Percentiles rank a stretch among this genome's conserved stretches.
Evolutionary conservation across 2,329 filamentous ascomycete species (phyloP).

Genomic region (Pseudogymnoascus sp.): DNA sequence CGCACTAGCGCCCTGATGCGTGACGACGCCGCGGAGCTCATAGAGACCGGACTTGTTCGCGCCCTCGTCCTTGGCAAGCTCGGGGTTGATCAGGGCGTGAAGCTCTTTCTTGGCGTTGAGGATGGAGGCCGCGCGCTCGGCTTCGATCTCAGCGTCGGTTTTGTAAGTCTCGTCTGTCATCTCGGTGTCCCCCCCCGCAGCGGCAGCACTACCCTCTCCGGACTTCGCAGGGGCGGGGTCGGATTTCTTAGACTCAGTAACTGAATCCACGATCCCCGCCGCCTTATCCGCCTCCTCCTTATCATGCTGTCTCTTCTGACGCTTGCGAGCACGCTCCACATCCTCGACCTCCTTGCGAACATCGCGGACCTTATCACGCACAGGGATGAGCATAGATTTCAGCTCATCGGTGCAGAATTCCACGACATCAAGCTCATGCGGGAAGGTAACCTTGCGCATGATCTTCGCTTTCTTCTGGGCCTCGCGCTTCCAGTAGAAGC

Average conservation of each 20-base stretch:
- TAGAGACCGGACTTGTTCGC: constrained; percentile 93
- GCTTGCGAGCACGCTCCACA: constrained; percentile 81
- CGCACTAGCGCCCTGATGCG: constrained; percentile 91
- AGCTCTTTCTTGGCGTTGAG: constrained; percentile 82
- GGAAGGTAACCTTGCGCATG: constrained; percentile 97
- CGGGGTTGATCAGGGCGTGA: constrained; percentile 63
- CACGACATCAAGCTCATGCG: constrained; percentile 81
- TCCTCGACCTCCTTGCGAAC: constrained; percentile 93
- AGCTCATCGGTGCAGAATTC: constrained; percentile 94
- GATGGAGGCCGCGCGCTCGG: constrained; percentile 68
- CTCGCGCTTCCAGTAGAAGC: constrained; percentile 95
- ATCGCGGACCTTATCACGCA: constrained; percentile 94
- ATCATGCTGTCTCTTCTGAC: constrained; percentile 62
- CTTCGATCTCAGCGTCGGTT: constrained; percentile 87
- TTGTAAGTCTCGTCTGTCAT: constrained; percentile 62
- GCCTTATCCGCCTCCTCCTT: constrained; percentile 40
- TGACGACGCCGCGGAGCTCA: constrained; percentile 87
- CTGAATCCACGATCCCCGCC: constrained; percentile 37
- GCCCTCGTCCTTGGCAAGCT: constrained; percentile 66
- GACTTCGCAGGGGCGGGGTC: constrained; percentile 37
- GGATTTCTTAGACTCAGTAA: constrained; percentile 35
- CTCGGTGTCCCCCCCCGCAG: constrained; percentile 58
- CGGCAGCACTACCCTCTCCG: constrained; percentile 27
- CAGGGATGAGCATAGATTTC: constrained; percentile 71
- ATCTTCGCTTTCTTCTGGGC: constrained; percentile 99